Base-by-base conservation (phyloP, 2,329 filamentous ascomycete genomes). In the Biscogniauxia marginata region DNA sequence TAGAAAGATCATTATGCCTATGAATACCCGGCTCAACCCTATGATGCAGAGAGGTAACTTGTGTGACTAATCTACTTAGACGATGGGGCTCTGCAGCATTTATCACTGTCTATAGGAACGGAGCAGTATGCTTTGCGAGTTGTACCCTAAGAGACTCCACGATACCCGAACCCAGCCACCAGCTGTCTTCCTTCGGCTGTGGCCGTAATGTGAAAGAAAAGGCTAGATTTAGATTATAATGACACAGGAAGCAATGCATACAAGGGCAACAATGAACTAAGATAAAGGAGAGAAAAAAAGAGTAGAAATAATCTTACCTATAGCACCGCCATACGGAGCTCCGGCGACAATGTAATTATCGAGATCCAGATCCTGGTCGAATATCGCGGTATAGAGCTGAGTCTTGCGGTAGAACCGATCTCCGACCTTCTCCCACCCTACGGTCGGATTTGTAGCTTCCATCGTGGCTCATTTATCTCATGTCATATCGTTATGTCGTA, bases 341-440 rank as follows among this genome's bases (percentile, higher is more conserved):
- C 93, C 95, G 56, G 88, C 87, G 69, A 97, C 87, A 68, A 93
- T 83, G 77, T 96, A 96, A 78, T 95, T 96, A 79, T 97, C 93
- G 65, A 99, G 84, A 77, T 99, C 93, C 60, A 97, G 81, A 71
- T 96, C 92, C 70, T 90, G 85, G 75, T 96, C 92, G 73, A 98
- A 99, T 63, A 98, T 84, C 63, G 87, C 89, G 59, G 92, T 93
- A 79, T 98, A 99, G 59, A 96, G 85, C 74, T 93, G 90, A 55
- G 90, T 87, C 79, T 96, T 97, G 73, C 93, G 90, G 78, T 98
- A 99, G 81, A 96, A 98, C 69, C 86, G 88, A 75, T 96, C 90
- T 71, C 91, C 95, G 64, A 98, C 86, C 74, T 85, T 89, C 79
- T 96, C 92, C 95, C 95, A 99, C 74, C 93, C 91, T 67, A 91